Conservation (phyloP, 495 filamentous ascomycete species). For the Trichoderma asperelloides region DNA sequence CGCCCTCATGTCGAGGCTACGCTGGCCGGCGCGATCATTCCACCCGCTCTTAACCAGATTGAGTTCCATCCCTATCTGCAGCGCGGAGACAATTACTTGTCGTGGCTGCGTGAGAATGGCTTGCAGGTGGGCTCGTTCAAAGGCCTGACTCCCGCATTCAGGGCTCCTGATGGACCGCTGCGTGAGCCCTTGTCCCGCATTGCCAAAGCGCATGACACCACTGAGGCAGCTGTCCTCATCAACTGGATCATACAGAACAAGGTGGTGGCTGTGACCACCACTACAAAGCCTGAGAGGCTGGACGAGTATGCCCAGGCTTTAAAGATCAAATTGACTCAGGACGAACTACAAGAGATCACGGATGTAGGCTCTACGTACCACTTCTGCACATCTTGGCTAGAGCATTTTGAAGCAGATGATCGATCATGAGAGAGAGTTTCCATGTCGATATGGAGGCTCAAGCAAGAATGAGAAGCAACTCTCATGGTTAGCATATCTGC, state of each 20-base stretch:
- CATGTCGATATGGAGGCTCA: too few relatives aligned
- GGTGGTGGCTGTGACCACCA: conserved; percentile 67
- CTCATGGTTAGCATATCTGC: too few relatives aligned
- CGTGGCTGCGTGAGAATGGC: conserved; percentile 52
- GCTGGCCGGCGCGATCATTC: background rate
- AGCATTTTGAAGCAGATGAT: too few relatives aligned
- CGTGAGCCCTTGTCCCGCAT: conserved; percentile 51
- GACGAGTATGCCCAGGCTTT: conserved; percentile 34
- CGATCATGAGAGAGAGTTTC: too few relatives aligned
- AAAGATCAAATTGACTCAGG: background rate
- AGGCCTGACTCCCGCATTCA: conserved; percentile 56
- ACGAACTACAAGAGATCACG: too few relatives aligned
- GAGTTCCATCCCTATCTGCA: conserved; percentile 60
- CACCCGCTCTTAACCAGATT: conserved; percentile 10
- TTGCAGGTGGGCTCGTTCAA: conserved; percentile 66
- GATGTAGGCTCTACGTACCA: too few relatives aligned
- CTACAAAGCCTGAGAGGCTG: conserved; percentile 59
- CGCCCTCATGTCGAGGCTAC: conserved; percentile 7
- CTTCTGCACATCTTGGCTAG: too few relatives aligned
- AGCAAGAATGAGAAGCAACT: too few relatives aligned
- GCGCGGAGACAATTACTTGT: conserved; percentile 50
- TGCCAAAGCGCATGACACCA: conserved; percentile 70
- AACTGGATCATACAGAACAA: conserved; percentile 77
- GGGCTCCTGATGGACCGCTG: conserved; percentile 57
- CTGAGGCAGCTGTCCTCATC: conserved; percentile 55